These are phyloP conservation scores for Nothophaeocryptopus gaeumannii DNA, from an alignment of 2,329 filamentous ascomycete species.

Conservation along the genomic window DNA sequence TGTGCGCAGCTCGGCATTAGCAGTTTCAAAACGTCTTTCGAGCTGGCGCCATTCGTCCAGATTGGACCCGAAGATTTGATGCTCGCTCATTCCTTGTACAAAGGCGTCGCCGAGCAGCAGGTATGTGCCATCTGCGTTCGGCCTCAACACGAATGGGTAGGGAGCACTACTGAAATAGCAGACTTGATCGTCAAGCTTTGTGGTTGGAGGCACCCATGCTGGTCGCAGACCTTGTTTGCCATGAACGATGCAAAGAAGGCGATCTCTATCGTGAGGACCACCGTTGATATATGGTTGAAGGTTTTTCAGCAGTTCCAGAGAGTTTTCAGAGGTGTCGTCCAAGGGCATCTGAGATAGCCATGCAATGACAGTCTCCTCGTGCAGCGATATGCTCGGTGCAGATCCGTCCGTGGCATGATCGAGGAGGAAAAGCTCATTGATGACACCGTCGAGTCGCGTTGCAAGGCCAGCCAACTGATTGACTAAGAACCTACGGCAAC, in stretches of 20 bases:
- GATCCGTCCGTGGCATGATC: neutral
- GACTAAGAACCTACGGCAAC: conserved; percentile 4
- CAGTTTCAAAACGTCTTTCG: neutral
- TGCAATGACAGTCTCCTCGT: neutral
- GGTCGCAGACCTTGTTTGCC: neutral
- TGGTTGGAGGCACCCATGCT: conserved; percentile 4
- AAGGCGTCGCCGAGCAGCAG: conserved; percentile 7
- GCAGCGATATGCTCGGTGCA: neutral
- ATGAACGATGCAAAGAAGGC: conserved; percentile 1
- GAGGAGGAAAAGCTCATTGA: neutral
- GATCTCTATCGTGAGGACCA: conserved; percentile 9
- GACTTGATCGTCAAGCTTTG: conserved; percentile 2
- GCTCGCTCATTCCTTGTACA: conserved; percentile 1
- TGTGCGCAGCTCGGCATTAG: neutral
- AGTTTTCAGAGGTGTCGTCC: neutral
- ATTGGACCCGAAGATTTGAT: neutral
- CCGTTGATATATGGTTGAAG: conserved; percentile 10
- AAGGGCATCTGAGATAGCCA: conserved; percentile 1
- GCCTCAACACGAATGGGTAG: conserved; percentile 6
- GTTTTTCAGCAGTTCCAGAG: neutral
- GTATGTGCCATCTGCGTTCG: neutral
- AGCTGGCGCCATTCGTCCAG: too few relatives aligned
- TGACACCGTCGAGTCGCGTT: neutral
- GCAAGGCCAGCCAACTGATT: neutral
- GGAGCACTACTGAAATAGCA: conserved; percentile 6